phyloP scores from a whole-genome alignment of 805 yeast species.

The Metschnikowia noctiluminum region DNA sequence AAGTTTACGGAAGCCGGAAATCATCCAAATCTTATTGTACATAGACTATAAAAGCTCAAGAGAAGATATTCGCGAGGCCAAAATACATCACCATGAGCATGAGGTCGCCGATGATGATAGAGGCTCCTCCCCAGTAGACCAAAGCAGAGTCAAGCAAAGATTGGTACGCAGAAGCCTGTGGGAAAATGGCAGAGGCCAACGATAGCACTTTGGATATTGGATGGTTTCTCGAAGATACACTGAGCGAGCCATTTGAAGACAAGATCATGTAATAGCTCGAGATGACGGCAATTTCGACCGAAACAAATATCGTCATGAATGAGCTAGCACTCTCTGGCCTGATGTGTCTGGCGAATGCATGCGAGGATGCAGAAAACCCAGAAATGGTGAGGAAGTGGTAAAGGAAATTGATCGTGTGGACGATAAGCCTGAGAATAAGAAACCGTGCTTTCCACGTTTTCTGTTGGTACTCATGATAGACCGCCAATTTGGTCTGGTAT shows the following conservation, averaged over 20 bases:
- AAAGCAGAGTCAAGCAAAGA: conserved; percentile 27
- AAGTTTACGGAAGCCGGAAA: background rate
- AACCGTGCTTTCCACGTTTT: conserved; percentile 31
- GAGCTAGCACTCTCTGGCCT: conserved; percentile 12
- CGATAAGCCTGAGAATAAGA: conserved; percentile 27
- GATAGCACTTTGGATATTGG: conserved; percentile 26
- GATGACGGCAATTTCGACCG: conserved; percentile 33
- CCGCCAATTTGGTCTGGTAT: conserved; percentile 29
- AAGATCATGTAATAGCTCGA: conserved; percentile 32
- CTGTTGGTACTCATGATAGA: conserved; percentile 32
- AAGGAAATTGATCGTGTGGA: conserved; percentile 29
- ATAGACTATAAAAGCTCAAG: conserved; percentile 3
- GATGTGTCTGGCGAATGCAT: conserved; percentile 24
- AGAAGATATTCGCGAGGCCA: conserved; percentile 30
- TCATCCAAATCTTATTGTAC: conserved; percentile 2
- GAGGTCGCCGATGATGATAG: conserved; percentile 36
- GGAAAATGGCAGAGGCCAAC: conserved; percentile 34
- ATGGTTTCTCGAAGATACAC: conserved; percentile 25
- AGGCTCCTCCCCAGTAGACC: conserved; percentile 36
- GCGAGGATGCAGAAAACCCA: conserved; percentile 27
- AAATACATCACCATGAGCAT: conserved; percentile 36
- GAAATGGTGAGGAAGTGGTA: conserved; percentile 29
- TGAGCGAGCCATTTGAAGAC: conserved; percentile 22
- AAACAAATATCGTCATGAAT: conserved; percentile 28
- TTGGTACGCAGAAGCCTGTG: conserved; percentile 28